Percentiles rank a stretch among this genome's conserved stretches.
Conservation (phyloP, 352 stramenopile genomes). For the Pythium sukuiense region DNA sequence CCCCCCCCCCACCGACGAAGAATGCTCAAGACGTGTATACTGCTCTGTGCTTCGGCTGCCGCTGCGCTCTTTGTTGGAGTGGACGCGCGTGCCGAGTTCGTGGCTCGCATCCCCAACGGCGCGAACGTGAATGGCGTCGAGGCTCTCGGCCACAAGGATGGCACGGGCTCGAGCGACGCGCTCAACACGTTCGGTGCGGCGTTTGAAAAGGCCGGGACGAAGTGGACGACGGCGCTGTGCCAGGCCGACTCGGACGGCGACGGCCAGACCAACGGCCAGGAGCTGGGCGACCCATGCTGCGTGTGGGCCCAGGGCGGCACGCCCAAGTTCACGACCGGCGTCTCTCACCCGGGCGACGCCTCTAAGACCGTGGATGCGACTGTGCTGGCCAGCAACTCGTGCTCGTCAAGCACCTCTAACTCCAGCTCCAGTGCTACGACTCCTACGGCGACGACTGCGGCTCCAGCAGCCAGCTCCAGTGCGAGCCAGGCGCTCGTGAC, state of each 20-base stretch:
- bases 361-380: slow-evolving; percentile 4
- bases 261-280: slow-evolving; percentile 53
- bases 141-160: slow-evolving; percentile 25
- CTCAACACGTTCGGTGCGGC: slow-evolving; percentile 39
- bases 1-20: not conserved
- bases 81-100: slow-evolving; percentile 16
- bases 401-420: not conserved
- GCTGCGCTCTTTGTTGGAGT: not conserved
- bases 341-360: slow-evolving; percentile 7
- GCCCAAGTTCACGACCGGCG: not conserved
- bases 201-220: slow-evolving; percentile 20
- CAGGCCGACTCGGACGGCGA: slow-evolving; percentile 49
- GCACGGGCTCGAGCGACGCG: slow-evolving; percentile 8
- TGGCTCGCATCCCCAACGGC: slow-evolving; percentile 31
- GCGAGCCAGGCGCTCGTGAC: not conserved
- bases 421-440: not conserved
- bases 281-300: slow-evolving; percentile 55
- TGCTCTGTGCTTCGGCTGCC: not conserved
- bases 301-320: slow-evolving; percentile 18
- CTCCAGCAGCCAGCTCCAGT: not conserved
- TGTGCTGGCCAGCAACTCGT: not conserved
- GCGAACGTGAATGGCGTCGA: slow-evolving; percentile 20
- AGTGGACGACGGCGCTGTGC: slow-evolving; percentile 44
- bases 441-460: not conserved
- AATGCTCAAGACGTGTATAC: not conserved